Percentiles rank a stretch among this genome's conserved stretches.
phyloP scores from a whole-genome alignment of 495 filamentous ascomycete species.

The Sporormia fimetaria region DNA sequence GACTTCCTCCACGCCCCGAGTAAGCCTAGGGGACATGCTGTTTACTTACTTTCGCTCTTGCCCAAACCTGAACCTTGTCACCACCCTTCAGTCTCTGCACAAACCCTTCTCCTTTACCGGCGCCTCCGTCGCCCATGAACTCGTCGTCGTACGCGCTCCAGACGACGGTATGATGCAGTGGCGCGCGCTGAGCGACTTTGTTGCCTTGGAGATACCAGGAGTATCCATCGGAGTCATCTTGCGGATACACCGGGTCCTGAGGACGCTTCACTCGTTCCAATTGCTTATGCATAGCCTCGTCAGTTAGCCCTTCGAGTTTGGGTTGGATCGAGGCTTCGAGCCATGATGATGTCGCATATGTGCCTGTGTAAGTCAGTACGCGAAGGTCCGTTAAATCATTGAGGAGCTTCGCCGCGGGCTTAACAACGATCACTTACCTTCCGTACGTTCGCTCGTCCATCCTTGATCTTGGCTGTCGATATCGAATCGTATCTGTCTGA shows the following conservation, averaged over 20 bases:
- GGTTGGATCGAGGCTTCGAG: no score
- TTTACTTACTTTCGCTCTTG: slow-evolving; percentile 8
- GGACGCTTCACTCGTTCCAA: neutral
- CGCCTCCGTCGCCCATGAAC: slow-evolving; percentile 7
- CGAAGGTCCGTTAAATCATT: no score
- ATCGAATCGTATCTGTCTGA: slow-evolving; percentile 4
- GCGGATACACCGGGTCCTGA: neutral
- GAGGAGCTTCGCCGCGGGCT: no score
- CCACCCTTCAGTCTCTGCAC: slow-evolving; percentile 2
- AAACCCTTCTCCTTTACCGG: slow-evolving; percentile 5
- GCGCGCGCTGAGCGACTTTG: neutral
- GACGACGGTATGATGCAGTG: neutral
- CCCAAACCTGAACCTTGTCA: slow-evolving; percentile 3
- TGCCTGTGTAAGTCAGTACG: no score
- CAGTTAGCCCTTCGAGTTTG: no score
- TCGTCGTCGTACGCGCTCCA: slow-evolving; percentile 1
- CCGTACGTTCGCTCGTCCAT: slow-evolving; percentile 8
- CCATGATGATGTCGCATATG: no score
- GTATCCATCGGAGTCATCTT: neutral
- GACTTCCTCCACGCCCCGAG: neutral
- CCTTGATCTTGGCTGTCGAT: slow-evolving; percentile 7
- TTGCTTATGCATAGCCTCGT: no score
- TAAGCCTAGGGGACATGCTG: no score
- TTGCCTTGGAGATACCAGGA: slow-evolving; percentile 15
- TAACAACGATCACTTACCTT: slow-evolving; percentile 1